These are phyloP conservation scores for Camelina neglecta DNA, from an alignment of 345 rosid genomes.

Conservation along the genomic window DNA sequence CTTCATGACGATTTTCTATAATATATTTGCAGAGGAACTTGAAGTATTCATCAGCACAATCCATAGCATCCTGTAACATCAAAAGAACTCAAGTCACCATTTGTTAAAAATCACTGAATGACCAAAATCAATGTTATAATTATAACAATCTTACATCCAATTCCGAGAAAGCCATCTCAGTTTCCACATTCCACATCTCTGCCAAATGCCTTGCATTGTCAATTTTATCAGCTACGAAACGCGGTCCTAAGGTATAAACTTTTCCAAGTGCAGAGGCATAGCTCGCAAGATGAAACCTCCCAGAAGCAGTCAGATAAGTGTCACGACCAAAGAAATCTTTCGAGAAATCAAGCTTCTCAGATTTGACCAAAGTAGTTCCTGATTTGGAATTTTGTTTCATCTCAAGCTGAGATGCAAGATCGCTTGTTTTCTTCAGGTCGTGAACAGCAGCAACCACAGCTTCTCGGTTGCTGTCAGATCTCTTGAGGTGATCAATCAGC, in stretches of 20 bases:
- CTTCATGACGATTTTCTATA: constrained; percentile 64
- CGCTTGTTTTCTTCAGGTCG: constrained; percentile 71
- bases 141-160: constrained; percentile 60
- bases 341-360: constrained; percentile 45
- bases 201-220: constrained; percentile 58
- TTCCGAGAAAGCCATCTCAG: constrained; percentile 78
- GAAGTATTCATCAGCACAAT: constrained; percentile 72
- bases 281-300: constrained; percentile 87
- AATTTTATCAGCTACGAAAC: constrained; percentile 67
- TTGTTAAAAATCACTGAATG: not conserved
- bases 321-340: constrained; percentile 66
- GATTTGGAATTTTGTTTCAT: constrained; percentile 51
- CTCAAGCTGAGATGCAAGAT: constrained; percentile 73
- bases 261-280: constrained; percentile 90
- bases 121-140: not conserved
- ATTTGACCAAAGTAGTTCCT: constrained; percentile 41
- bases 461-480: constrained; percentile 83
- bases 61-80: constrained; percentile 72
- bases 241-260: constrained; percentile 87
- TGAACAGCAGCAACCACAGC: constrained; percentile 67
- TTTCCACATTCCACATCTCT: constrained; percentile 87
- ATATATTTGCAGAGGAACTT: constrained; percentile 79
- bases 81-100: constrained; percentile 18
- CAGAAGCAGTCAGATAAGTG: constrained; percentile 68
- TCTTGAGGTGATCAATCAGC: constrained; percentile 71